Percentiles rank a stretch among this genome's conserved stretches.
Conservation (phyloP, 73 alveolate species). For the Symbiodinium natans region DNA sequence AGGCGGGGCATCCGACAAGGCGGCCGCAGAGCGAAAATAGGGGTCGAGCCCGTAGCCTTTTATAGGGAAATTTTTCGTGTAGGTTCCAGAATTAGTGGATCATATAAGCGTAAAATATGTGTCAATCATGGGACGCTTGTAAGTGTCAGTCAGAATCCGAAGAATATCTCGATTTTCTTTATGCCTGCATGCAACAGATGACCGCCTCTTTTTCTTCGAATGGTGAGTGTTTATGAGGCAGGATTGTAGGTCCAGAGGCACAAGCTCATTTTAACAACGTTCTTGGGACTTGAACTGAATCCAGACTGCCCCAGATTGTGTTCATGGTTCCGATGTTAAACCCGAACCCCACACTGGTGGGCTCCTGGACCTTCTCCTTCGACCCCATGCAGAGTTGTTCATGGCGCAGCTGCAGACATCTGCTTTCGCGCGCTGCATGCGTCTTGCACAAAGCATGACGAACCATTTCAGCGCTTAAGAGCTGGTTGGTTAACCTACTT, state of each 20-base stretch:
- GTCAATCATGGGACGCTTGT: no score
- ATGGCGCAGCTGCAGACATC: not conserved
- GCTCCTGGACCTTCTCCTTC: not conserved
- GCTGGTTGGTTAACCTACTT: not conserved
- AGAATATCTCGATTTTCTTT: no score
- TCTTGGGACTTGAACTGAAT: not conserved
- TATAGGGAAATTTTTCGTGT: no score
- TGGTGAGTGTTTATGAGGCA: not conserved
- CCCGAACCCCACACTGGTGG: not conserved
- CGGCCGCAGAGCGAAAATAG: no score
- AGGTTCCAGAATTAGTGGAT: no score
- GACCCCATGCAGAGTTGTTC: not conserved
- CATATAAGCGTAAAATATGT: no score
- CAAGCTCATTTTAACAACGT: not conserved
- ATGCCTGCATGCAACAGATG: no score
- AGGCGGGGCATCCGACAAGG: no score
- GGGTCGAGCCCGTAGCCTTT: no score
- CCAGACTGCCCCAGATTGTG: not conserved
- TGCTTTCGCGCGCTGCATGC: not conserved
- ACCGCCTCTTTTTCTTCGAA: not conserved
- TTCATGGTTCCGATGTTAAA: not conserved
- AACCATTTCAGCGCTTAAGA: not conserved
- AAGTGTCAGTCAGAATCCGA: no score
- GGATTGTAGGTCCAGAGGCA: not conserved
- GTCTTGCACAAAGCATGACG: not conserved